Evolutionary conservation across 2,329 filamentous ascomycete species (phyloP).

Genomic region (Ophiognomonia clavigignenti-juglandacearum): DNA sequence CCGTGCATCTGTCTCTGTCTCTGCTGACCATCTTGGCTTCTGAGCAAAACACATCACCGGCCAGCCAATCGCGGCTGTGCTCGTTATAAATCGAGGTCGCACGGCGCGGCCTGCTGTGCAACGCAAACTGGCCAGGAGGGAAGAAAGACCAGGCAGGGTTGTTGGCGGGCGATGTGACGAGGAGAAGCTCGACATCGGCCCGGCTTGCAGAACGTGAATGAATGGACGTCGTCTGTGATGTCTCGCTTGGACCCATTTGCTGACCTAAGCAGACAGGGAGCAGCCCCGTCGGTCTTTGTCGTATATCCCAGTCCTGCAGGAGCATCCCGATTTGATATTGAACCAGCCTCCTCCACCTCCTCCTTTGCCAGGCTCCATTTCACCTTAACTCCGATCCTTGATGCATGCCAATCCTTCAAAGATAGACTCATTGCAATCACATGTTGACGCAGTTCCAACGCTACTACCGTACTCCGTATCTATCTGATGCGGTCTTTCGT

Average conservation of each 20-base stretch:
- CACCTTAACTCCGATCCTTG: too few species aligned
- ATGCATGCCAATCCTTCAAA: too few species aligned
- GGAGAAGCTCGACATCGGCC: background rate
- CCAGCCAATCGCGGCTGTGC: slow-evolving; percentile 5
- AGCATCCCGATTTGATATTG: too few species aligned
- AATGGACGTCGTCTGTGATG: too few species aligned
- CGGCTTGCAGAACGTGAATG: background rate
- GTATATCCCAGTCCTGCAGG: too few species aligned
- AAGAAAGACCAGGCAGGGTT: background rate
- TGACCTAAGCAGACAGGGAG: too few species aligned
- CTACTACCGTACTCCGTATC: background rate
- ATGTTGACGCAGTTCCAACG: background rate
- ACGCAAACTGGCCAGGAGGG: slow-evolving; percentile 14
- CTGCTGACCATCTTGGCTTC: background rate
- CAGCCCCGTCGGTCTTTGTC: too few species aligned
- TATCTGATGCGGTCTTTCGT: background rate
- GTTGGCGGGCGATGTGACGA: background rate
- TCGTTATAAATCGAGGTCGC: slow-evolving; percentile 13
- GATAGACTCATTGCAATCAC: background rate
- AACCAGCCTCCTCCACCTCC: too few species aligned
- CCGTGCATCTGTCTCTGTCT: slow-evolving; percentile 2
- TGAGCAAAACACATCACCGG: background rate
- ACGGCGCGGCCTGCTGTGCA: slow-evolving; percentile 6
- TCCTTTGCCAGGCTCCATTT: too few species aligned
- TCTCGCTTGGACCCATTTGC: too few species aligned